Evolutionary conservation across 1,139 yeast species (phyloP), one percentile per base, ranked within the genome.

Genomic region (Pichia sp.): DNA sequence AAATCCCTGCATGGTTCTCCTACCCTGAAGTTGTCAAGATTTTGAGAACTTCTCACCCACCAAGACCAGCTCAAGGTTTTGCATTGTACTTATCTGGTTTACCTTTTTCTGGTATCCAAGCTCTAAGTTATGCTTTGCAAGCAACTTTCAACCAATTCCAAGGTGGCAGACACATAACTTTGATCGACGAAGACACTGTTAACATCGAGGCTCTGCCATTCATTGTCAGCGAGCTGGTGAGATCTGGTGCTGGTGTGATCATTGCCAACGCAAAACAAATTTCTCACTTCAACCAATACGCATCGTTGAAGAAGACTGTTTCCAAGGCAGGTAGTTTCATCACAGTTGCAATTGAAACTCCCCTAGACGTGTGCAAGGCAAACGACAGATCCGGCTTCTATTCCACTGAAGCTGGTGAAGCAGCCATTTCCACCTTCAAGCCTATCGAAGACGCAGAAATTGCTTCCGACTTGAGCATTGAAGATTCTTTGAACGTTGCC

Each of bases 1-100:
- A 85, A 58, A 92, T 92, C 63, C 98, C 98, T 58, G 95, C 82
- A 67, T 92, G 98, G 98, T 92, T 92, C 74, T 89, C 97, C 2
- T 92, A 92, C 73, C 97, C 97, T 5, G 97, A 92, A 72, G 97
- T 92, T 51, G 98, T 92, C 58, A 80, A 81, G 70, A 92, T 92
- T 59, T 80, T 92, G 66, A 85, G 98, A 70, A 95, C 90, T 64
- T 84, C 95, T 47, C 92, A 90, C 72, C 98, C 98, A 57, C 97
- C 98, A 59, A 85, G 97, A 73, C 81, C 78, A 58, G 72, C 79
- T 59, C 98, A 92, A 75, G 98, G 98, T 46, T 92, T 92, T 72
- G 90, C 88, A 10, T 74, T 85, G 62, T 78, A 75, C 64, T 77
- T 82, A 60, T 75, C 84, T 45, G 85, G 86, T 62, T 75, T 78